Base-by-base conservation (phyloP, 345 rosid species). In the Bruguiera gymnorhiza region DNA sequence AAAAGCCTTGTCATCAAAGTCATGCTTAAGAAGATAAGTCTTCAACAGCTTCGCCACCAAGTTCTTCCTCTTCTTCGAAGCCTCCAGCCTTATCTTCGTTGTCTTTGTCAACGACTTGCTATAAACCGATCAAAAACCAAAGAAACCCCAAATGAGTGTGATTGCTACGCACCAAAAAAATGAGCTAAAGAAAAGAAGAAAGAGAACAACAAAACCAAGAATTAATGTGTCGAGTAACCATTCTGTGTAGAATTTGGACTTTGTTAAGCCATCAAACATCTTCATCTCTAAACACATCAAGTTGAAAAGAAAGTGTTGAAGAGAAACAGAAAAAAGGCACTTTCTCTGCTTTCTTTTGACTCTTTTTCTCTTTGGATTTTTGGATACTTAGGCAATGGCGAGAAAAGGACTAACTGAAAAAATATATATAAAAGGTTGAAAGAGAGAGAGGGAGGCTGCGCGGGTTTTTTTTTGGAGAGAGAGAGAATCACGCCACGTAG, bases 21-120 rank as follows among this genome's bases (percentile, higher is more conserved):
- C 84, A 39, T 63, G 83, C 68, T 62, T 79, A 71, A 96, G 89
- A 70, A 96, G 99, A 60, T 90, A 93, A 23, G 83, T 89, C 84
- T 80, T 90, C 81, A 89, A 65, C 71, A 69, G 88, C 76, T 83
- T 87, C 65, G 81, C 77, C 62, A 89, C 82, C 11, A 90, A 78
- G 60, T 55, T 72, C 80, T 86, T 93, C 88, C 83, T 96, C 86
- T 81, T 96, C 87, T 72, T 86, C 60, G 87, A 81, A 32, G 81
- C 48, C 34, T 89, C 99, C 2, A 96, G 68, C 54, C 97, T 78
- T 43, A 85, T 76, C 77, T 85, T 90, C 3, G 79, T 84, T 58
- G 83, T 70, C 90, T 78, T 90, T 43, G 83, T 56, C 65, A 78
- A 77, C 53, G 86, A 62, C 78, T 92, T 89, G 83, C 99, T 95